Base-by-base conservation (phyloP, 202 grass and related monocot species). In the Miscanthus sacchariflorus region DNA sequence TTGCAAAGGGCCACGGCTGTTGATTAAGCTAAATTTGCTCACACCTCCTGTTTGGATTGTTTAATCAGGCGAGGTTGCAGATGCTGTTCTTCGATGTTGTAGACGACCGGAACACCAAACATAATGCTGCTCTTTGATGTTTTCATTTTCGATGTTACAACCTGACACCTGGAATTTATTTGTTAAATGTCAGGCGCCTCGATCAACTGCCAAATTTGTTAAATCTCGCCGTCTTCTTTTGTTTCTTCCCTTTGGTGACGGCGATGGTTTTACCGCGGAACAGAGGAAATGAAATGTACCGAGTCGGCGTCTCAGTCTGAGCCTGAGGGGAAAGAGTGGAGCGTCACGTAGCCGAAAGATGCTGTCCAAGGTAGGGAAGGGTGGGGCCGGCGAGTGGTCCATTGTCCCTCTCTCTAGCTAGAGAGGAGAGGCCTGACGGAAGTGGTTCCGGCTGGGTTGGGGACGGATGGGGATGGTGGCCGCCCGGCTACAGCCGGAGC, bases 391-490 rank as follows among this genome's bases (percentile, higher is more conserved):
- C 2, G 12, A 75, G 85, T 81, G 90, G 90, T 84, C 84, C 84
- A 27, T 80, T 68, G 7, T 52, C 36, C 36, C 36, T 38, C 44
- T 13, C 44, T 73, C 25, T 8, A 59, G 56, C 54, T 58, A 58
- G 48, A 48, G 11, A 48, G 6, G 13, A 24, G 33, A 39, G 11
- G 33, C 42, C 64, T 33, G 54, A 38, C 46, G 7, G 18, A 83
- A 79, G 82, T 75, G 87, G 86, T 49, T 86, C 82, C 64, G 90
- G 78, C 39, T 58, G 82, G 71, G 69, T 6, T 78, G 83, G 38
- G 54, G 87, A 88, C 84, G 86, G 90, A 92, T 92, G 87, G 90
- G 65, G 90, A 89, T 89, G 87, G 91, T 87, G 69, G 87, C 91
- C 63, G 63, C 77, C 84, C 87, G 87, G 75, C 87, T 75, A 84